Percentiles rank a stretch among this genome's conserved stretches.
Conservation (phyloP, 805 yeast species). For the Yueomyces sinensis region DNA sequence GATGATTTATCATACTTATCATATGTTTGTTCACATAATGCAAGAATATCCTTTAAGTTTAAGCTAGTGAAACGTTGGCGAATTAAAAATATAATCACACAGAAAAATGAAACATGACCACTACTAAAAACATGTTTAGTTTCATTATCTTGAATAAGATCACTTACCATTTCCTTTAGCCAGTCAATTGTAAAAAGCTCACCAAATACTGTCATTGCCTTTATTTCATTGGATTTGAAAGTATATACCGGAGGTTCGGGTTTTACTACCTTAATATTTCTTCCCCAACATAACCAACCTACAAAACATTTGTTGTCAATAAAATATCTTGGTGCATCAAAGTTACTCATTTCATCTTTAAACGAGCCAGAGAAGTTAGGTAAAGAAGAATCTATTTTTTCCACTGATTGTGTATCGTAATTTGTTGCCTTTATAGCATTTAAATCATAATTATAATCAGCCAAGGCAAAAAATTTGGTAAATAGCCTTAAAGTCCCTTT, state of each 20-base stretch:
- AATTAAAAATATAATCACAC: constrained; percentile 35
- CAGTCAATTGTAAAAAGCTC: constrained; percentile 37
- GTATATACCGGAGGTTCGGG: constrained; percentile 19
- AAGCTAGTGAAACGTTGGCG: constrained; percentile 29
- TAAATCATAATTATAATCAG: constrained; percentile 34
- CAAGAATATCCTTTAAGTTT: constrained; percentile 37
- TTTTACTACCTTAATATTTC: constrained; percentile 30
- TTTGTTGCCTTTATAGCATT: constrained; percentile 29
- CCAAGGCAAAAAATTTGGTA: constrained; percentile 30
- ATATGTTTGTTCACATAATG: constrained; percentile 35
- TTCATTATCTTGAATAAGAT: constrained; percentile 55
- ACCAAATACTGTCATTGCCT: constrained; percentile 32
- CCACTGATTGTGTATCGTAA: constrained; percentile 28
- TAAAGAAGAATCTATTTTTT: constrained; percentile 31
- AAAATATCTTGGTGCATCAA: constrained; percentile 33
- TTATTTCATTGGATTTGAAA: constrained; percentile 30
- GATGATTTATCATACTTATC: constrained; percentile 59
- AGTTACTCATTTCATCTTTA: constrained; percentile 36
- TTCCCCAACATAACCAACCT: constrained; percentile 72
- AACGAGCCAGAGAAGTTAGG: constrained; percentile 29
- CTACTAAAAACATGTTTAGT: constrained; percentile 51
- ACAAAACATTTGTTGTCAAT: constrained; percentile 40
- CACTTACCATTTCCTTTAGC: constrained; percentile 37
- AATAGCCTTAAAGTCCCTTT: constrained; percentile 42
- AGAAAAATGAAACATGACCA: constrained; percentile 43